These are phyloP conservation scores for Salix caprea DNA, from an alignment of 345 rosid genomes.

Conservation along the genomic window DNA sequence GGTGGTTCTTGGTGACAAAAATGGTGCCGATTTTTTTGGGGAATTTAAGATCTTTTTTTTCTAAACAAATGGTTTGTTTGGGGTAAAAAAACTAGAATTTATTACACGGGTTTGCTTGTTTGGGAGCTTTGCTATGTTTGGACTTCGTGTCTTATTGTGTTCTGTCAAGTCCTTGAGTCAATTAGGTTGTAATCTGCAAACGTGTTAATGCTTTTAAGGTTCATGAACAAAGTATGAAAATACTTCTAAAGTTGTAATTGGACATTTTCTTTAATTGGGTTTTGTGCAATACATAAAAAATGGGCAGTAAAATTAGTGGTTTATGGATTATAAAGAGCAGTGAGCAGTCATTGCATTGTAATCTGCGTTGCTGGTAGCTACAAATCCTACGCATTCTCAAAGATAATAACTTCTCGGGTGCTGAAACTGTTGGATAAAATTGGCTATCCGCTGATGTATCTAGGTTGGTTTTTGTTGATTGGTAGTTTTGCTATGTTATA, in stretches of 20 bases:
- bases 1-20: background rate
- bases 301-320: background rate
- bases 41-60: background rate
- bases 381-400: background rate
- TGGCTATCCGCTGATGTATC: background rate
- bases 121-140: background rate
- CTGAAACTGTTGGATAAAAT: background rate
- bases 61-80: background rate
- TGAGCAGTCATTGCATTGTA: background rate
- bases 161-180: background rate
- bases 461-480: background rate
- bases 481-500: background rate
- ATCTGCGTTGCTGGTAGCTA: background rate
- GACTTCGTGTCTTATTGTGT: background rate
- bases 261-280: background rate
- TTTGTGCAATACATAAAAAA: background rate
- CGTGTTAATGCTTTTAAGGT: background rate
- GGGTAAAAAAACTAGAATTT: background rate
- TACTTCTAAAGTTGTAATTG: background rate
- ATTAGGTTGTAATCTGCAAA: background rate
- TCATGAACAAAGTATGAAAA: background rate
- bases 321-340: background rate
- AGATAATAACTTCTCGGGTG: background rate
- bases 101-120: background rate
- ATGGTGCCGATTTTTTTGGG: background rate